Evolutionary conservation across 1,284 basidiomycete species (phyloP).

Genomic region (Microbotryomycetes sp.): DNA sequence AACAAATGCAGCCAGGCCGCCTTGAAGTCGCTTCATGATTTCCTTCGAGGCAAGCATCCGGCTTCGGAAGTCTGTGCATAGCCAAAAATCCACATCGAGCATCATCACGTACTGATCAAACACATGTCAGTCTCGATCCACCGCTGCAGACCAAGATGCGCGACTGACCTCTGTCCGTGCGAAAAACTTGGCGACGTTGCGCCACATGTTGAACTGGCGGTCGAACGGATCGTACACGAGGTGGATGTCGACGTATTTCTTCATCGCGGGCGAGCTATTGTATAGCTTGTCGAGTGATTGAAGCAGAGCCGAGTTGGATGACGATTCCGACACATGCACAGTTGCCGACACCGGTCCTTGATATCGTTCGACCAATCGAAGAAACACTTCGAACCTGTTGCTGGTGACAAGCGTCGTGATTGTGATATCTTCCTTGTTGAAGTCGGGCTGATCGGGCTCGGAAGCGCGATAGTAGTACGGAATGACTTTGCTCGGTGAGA

Average conservation of each 20-base stretch:
- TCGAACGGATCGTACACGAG: slow-evolving; percentile 73
- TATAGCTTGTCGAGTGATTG: slow-evolving; percentile 58
- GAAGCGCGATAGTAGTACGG: slow-evolving; percentile 68
- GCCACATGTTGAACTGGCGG: slow-evolving; percentile 76
- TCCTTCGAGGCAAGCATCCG: slow-evolving; percentile 46
- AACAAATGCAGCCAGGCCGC: slow-evolving; percentile 59
- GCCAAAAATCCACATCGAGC: slow-evolving; percentile 76
- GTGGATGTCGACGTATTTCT: slow-evolving; percentile 70
- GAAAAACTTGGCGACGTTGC: slow-evolving; percentile 70
- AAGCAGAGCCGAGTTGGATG: slow-evolving; percentile 46
- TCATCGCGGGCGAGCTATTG: slow-evolving; percentile 55
- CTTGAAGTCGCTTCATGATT: slow-evolving; percentile 44
- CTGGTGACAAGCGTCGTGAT: slow-evolving; percentile 74
- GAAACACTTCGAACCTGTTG: slow-evolving; percentile 64
- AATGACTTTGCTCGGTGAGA: slow-evolving; percentile 58
- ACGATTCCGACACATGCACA: slow-evolving; percentile 53
- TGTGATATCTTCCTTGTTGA: slow-evolving; percentile 57
- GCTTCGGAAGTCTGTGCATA: slow-evolving; percentile 67
- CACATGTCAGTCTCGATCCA: neutral
- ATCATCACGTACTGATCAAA: slow-evolving; percentile 59
- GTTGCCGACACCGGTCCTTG: slow-evolving; percentile 74
- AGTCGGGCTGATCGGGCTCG: slow-evolving; percentile 42
- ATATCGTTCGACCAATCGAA: slow-evolving; percentile 60
- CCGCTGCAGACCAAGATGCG: neutral
- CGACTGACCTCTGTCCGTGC: slow-evolving; percentile 54